Evolutionary conservation across 768 basidiomycete genomes (phyloP).

Genomic region (Strobilomyces echinocephalus): DNA sequence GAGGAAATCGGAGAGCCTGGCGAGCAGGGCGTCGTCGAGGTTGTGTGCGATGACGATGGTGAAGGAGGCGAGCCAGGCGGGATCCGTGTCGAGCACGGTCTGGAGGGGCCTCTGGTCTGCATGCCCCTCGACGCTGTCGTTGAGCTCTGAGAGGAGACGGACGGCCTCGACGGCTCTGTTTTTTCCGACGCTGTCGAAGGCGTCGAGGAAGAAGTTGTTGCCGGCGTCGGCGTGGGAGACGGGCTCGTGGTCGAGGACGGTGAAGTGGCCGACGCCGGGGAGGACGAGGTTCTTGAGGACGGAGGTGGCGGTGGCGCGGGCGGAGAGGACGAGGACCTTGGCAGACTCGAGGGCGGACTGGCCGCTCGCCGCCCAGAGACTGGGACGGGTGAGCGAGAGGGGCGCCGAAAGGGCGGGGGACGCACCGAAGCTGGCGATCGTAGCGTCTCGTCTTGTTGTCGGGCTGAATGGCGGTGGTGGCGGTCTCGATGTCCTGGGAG

Average conservation of each 20-base stretch:
- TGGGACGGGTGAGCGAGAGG: constrained; percentile 26
- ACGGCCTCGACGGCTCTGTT: constrained; percentile 77
- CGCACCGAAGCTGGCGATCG: constrained; percentile 89
- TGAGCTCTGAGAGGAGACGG: constrained; percentile 74
- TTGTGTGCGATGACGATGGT: constrained; percentile 86
- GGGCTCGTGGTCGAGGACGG: constrained; percentile 66
- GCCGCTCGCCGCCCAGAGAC: constrained; percentile 91
- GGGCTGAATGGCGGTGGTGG: constrained; percentile 50
- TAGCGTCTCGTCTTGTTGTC: constrained; percentile 89
- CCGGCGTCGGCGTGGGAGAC: constrained; percentile 78
- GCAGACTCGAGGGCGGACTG: constrained; percentile 85
- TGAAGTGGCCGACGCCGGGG: constrained; percentile 94
- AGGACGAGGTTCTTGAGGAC: constrained; percentile 95
- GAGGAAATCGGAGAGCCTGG: constrained; percentile 57
- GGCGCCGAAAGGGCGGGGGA: background rate
- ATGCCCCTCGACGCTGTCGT: constrained; percentile 74
- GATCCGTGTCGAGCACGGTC: constrained; percentile 51
- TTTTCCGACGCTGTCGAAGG: constrained; percentile 70
- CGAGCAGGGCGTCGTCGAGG: constrained; percentile 50
- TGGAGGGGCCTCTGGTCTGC: constrained; percentile 55
- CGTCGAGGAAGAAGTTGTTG: constrained; percentile 94
- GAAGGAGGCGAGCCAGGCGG: constrained; percentile 55
- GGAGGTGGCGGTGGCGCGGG: constrained; percentile 78
- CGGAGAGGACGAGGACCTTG: constrained; percentile 75
- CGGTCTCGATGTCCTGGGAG: constrained; percentile 46